These are phyloP conservation scores for Amaranthus palmeri DNA, from an alignment of 148 eudicot species.

Conservation along the genomic window DNA sequence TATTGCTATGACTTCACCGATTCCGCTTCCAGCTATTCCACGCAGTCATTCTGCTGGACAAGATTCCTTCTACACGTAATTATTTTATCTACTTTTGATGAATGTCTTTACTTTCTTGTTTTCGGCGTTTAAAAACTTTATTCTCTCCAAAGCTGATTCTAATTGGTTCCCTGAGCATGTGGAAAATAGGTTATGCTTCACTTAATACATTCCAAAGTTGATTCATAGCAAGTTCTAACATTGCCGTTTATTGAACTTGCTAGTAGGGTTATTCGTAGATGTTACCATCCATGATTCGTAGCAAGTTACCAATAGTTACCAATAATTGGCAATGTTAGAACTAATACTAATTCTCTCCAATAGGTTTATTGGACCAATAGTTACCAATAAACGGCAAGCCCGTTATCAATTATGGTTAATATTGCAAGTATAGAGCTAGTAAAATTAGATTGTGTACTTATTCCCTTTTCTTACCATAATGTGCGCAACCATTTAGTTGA, in stretches of 20 bases:
- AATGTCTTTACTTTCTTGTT: background rate
- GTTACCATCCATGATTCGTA: too few species aligned
- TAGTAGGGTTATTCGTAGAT: too few species aligned
- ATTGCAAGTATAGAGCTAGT: background rate
- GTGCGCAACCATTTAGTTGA: background rate
- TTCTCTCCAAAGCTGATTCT: background rate
- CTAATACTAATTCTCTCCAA: too few species aligned
- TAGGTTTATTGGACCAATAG: too few species aligned
- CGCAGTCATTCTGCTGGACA: constrained; percentile 33
- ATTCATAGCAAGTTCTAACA: too few species aligned
- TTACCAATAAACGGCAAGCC: too few species aligned
- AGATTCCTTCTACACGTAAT: constrained; percentile 52
- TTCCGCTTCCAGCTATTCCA: constrained; percentile 40
- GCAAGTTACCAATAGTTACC: too few species aligned
- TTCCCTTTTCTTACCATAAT: background rate
- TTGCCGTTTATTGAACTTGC: too few species aligned
- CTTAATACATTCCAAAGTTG: too few species aligned
- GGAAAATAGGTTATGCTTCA: background rate
- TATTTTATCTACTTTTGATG: constrained; percentile 8
- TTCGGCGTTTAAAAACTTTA: background rate
- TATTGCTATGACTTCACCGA: constrained; percentile 47
- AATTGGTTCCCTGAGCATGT: constrained; percentile 1
- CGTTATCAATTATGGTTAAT: too few species aligned
- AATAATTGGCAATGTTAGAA: too few species aligned
- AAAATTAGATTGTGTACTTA: background rate